phyloP scores from a whole-genome alignment of 1,284 basidiomycete genomes.

The Ustanciosporium gigantosporum region DNA sequence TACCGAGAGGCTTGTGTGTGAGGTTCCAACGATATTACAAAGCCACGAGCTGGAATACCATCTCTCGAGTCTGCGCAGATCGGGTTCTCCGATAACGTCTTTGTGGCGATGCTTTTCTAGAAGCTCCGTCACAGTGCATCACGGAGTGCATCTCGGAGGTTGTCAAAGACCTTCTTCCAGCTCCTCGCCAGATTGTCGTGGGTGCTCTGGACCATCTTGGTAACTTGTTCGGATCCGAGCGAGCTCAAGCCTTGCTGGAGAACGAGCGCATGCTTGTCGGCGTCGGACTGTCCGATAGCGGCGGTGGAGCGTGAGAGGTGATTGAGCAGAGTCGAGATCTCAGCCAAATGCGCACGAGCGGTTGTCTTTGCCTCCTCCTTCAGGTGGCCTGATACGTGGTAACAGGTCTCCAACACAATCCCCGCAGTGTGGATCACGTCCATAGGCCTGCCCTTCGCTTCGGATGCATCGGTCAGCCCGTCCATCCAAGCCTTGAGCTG shows the following conservation, averaged over 20 bases:
- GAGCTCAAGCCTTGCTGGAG: slow-evolving; percentile 7
- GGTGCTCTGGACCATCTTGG: slow-evolving; percentile 7
- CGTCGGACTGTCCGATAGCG: no score
- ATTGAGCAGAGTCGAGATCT: slow-evolving; percentile 24
- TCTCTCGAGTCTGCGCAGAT: no score
- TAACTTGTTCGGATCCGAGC: slow-evolving; percentile 14
- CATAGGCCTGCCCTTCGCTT: slow-evolving; percentile 6
- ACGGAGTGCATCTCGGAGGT: slow-evolving; percentile 18
- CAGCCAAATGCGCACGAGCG: slow-evolving; percentile 16
- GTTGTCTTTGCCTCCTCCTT: slow-evolving; percentile 3
- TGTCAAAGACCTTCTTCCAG: slow-evolving; percentile 15
- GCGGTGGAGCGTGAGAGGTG: slow-evolving; percentile 7
- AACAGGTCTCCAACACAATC: slow-evolving; percentile 12
- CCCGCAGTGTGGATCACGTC: slow-evolving; percentile 14
- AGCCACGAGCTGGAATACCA: no score
- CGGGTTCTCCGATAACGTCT: no score
- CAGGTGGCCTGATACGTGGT: slow-evolving; percentile 1
- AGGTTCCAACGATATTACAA: no score
- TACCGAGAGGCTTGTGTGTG: no score
- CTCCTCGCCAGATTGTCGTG: slow-evolving; percentile 10
- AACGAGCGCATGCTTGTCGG: slow-evolving; percentile 1
- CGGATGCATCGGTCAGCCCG: background rate
- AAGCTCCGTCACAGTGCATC: no score
- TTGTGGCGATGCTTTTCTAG: no score
- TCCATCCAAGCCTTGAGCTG: slow-evolving; percentile 4